Evolutionary conservation across 108 stramenopile genomes (phyloP), one percentile per base, ranked within the genome.

Genomic region (Fistulifera pelliculosa): DNA sequence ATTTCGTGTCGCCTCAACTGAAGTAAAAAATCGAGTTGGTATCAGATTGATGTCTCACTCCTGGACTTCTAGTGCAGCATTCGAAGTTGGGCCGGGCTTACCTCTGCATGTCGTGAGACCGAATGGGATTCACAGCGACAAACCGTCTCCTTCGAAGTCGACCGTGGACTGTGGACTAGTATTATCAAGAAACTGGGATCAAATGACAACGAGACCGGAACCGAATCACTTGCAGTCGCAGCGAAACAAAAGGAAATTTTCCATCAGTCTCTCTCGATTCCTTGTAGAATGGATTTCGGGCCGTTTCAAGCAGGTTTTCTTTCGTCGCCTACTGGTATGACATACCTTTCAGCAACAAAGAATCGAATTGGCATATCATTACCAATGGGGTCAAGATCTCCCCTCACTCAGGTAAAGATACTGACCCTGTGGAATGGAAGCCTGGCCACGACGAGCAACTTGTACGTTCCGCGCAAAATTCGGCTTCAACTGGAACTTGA

Each of bases 361-460:
- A 53, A 45, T 47, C 49, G 63, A 17, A 25, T 61, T 27, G 80
- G 85, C 21, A 71, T 90, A 16, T 69, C 60, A 2, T 51, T 86
- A 35, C 89, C 85, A 10, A 71, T 86, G 76, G 84, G 80, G 84
- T 86, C 10, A 83, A 79, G 58, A 54, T 75, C 16, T 63, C 70
- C 22, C 71, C 65, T 27, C 61, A 61, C 49, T 10, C 22, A 17
- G 52, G 52, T 49, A 35, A 8, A 3, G 8, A 8, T 35, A 35
- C 8, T 8, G 8, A 35, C 31, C 6, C 3, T 35, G 31, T 35
- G 31, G 52, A 65, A 15, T 91, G 89, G 89, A 64, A 63, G 3
- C 26, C 31, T 2, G 35, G 10, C 0, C 79, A 86, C 48, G 83
- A 91, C 54, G 62, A 54, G 31, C 23, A 58, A 13, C 66, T 91